phyloP scores from a whole-genome alignment of 2,329 filamentous ascomycete species.

The Madurella fahalii region DNA sequence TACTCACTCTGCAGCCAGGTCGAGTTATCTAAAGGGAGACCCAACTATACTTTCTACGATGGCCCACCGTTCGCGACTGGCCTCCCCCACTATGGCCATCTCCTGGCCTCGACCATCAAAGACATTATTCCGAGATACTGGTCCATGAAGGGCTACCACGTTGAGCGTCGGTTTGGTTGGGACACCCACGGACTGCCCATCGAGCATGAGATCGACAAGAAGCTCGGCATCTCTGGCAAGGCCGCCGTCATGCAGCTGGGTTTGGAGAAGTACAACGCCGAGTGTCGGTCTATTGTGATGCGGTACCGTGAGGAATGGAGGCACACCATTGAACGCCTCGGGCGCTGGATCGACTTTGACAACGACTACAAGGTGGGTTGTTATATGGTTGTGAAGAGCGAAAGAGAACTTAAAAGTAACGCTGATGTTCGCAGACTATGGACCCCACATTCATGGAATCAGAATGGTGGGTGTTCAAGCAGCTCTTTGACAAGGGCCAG shows the following conservation, averaged over 20 bases:
- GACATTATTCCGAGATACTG: slow-evolving; percentile 95
- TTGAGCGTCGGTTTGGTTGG: slow-evolving; percentile 91
- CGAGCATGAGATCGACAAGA: slow-evolving; percentile 97
- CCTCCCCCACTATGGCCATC: slow-evolving; percentile 59
- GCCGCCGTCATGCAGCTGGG: slow-evolving; percentile 84
- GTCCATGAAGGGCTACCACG: slow-evolving; percentile 94
- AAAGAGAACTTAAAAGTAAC: neutral
- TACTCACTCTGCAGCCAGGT: slow-evolving; percentile 37
- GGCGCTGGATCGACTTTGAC: slow-evolving; percentile 96
- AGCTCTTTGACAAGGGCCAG: slow-evolving; percentile 81
- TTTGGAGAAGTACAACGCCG: slow-evolving; percentile 83
- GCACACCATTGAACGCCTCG: slow-evolving; percentile 78
- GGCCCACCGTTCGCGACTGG: slow-evolving; percentile 70
- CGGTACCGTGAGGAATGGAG: slow-evolving; percentile 84
- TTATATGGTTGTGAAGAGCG: no score
- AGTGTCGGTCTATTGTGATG: slow-evolving; percentile 93
- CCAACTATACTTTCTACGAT: slow-evolving; percentile 93
- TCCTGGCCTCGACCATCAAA: slow-evolving; percentile 91
- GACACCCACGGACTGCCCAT: slow-evolving; percentile 92
- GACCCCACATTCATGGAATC: slow-evolving; percentile 94
- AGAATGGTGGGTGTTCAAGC: slow-evolving; percentile 95
- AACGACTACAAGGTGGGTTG: slow-evolving; percentile 79
- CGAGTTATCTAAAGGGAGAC: slow-evolving; percentile 76
- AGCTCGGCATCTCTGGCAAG: slow-evolving; percentile 77
- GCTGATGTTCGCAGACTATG: slow-evolving; percentile 63